Percentiles rank a stretch among this genome's conserved stretches.
Evolutionary conservation across 805 yeast genomes (phyloP).

Genomic region (Sugiyamaella marilandica): DNA sequence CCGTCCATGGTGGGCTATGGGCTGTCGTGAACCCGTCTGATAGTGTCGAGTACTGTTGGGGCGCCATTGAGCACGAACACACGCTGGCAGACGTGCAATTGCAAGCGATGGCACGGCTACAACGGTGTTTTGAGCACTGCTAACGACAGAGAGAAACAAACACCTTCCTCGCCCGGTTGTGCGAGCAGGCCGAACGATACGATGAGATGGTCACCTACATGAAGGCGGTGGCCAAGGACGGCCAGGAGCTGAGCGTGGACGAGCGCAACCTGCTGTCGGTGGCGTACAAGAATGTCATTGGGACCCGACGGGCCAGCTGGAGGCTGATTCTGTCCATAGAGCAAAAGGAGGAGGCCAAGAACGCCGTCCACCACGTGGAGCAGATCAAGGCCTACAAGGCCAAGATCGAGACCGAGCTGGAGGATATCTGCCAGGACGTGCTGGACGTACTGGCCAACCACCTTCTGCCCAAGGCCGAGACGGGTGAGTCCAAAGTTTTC

Average conservation of each 20-base stretch:
- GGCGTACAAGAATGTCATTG: conserved; percentile 97
- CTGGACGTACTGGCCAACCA: conserved; percentile 81
- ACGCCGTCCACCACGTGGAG: conserved; percentile 79
- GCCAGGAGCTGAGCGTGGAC: conserved; percentile 84
- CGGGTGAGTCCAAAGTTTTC: conserved; percentile 97
- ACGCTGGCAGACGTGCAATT: not conserved
- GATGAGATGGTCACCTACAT: conserved; percentile 99
- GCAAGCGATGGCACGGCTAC: conserved; percentile 1
- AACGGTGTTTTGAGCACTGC: not conserved
- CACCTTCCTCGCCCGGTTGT: conserved; percentile 95
- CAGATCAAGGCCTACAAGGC: conserved; percentile 93
- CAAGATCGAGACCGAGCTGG: conserved; percentile 90
- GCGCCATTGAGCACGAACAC: too few relatives aligned
- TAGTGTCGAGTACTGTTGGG: too few relatives aligned
- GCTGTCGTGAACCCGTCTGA: too few relatives aligned
- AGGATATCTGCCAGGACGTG: conserved; percentile 93
- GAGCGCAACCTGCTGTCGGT: conserved; percentile 96
- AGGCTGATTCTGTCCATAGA: conserved; percentile 98
- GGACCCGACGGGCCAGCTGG: conserved; percentile 99
- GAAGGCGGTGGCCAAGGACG: conserved; percentile 81
- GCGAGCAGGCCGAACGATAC: conserved; percentile 99
- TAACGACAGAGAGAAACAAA: conserved; percentile 65
- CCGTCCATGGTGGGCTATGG: too few relatives aligned
- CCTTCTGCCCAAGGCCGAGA: conserved; percentile 90
- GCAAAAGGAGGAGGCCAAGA: conserved; percentile 98